A percentile compares a stretch with the other conserved stretches of the same genome.
phyloP scores from a whole-genome alignment of 2,329 filamentous ascomycete genomes.

The Fragosphaeria purpurea region DNA sequence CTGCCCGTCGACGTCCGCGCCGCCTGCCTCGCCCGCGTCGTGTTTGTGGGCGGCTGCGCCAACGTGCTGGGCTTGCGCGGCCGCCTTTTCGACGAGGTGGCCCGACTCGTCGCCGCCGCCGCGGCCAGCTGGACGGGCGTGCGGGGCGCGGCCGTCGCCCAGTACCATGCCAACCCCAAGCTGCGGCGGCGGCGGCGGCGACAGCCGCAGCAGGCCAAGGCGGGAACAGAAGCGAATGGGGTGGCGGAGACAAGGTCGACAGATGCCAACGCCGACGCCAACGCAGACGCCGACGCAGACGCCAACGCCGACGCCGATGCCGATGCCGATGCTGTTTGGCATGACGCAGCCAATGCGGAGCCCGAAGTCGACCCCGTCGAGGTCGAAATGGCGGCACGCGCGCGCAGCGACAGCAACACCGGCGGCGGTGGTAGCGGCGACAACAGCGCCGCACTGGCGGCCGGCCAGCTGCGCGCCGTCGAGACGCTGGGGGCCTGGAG shows the following conservation, averaged over 20 bases:
- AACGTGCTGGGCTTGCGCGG: conserved; percentile 69
- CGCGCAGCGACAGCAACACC: conserved; percentile 17
- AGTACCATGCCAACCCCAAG: conserved; percentile 36
- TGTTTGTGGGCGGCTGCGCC: conserved; percentile 76
- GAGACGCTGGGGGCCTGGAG: conserved; percentile 65
- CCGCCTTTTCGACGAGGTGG: conserved; percentile 67
- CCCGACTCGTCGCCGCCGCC: conserved; percentile 44
- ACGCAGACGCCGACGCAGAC: not conserved
- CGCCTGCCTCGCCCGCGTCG: conserved; percentile 77
- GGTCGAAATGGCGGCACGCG: conserved; percentile 33
- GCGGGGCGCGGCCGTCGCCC: conserved; percentile 55
- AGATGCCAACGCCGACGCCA: no score
- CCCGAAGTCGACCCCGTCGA: conserved; percentile 50
- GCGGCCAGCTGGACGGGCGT: conserved; percentile 69
- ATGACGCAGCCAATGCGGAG: conserved; percentile 31
- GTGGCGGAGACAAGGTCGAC: no score
- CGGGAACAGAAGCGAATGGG: conserved; percentile 18
- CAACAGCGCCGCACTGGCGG: conserved; percentile 23
- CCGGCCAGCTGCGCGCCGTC: conserved; percentile 54
- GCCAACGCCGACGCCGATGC: not conserved
- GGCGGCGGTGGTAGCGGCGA: not conserved
- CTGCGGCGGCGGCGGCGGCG: conserved; percentile 14
- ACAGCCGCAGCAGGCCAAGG: conserved; percentile 9
- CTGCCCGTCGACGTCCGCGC: conserved; percentile 75
- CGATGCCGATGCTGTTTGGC: conserved; percentile 24